Evolutionary conservation across 169 alveolate genomes (phyloP), one percentile per base, ranked within the genome.

Genomic region (Eimeria tenella): DNA sequence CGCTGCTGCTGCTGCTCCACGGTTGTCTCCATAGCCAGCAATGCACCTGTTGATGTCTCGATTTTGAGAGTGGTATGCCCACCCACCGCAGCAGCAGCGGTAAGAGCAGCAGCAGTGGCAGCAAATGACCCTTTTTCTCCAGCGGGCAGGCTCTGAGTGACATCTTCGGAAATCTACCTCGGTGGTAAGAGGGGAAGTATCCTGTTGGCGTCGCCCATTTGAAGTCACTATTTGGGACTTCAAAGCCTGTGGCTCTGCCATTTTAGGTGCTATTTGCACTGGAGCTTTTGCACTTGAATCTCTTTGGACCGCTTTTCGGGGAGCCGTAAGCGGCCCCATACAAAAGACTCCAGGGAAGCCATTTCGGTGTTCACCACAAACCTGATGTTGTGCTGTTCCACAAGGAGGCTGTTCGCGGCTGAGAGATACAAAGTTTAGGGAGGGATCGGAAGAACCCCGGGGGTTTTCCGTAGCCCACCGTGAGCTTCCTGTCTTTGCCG

Each of bases 91-190:
- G 68, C 68, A 58, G 82, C 82, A 21, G 82, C 82, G 17, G 82
- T 50, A 21, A 50, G 53, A 71, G 52, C 82, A 71, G 82, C 82
- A 31, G 82, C 82, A 71, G 82, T 11, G 23, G 82, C 82, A 71
- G 82, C 82, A 25, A 13, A 4, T 8, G 82, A 0, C 17, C n/a
- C 17, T 23, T 19, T 17, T 74, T 15, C 84, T 74, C 25, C 62
- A 5, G 58, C 21, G 84, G 84, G 58, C 60, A 10, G 84, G 84
- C 31, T 42, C 84, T 4, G 84, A 74, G 25, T 5, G 31, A 49
- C 62, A 74, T 53, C 84, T 6, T 74, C 84, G 55, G 84, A 25
- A 56, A 56, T 19, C 60, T 53, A 21, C 60, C 55, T 9, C 62
- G n/a, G 62, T 25, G 52, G 10, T 0, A 5, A 10, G 0, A 15